A percentile compares a stretch with the other conserved stretches of the same genome.
Evolutionary conservation across 2,329 filamentous ascomycete genomes (phyloP).

Genomic region (Hawksworthiomyces lignivorus): DNA sequence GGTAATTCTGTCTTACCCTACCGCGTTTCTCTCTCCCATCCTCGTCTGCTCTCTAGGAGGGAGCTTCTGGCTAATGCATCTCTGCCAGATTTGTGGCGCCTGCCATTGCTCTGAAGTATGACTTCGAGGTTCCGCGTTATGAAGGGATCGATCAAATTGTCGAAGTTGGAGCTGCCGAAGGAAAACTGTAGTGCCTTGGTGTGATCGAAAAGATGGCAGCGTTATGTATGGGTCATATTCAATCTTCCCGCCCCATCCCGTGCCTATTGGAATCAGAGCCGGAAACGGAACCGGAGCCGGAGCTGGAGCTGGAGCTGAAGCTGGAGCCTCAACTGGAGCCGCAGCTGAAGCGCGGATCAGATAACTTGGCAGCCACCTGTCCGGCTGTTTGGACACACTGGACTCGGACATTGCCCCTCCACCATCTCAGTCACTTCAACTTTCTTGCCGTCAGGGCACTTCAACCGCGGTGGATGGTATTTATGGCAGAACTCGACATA

Average conservation of each 20-base stretch:
- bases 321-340: too few species aligned
- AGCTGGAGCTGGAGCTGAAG: too few species aligned
- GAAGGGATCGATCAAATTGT: constrained; percentile 82
- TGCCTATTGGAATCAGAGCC: too few species aligned
- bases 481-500: constrained; percentile 49
- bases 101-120: constrained; percentile 75
- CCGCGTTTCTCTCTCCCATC: too few species aligned
- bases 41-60: too few species aligned
- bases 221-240: too few species aligned
- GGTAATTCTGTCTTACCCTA: constrained; percentile 38
- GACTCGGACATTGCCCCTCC: constrained; percentile 49
- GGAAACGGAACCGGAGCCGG: too few species aligned
- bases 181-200: constrained; percentile 46
- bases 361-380: constrained; percentile 49
- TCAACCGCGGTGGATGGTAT: constrained; percentile 40
- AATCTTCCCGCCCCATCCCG: too few species aligned
- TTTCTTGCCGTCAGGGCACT: constrained; percentile 37
- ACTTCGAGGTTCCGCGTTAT: constrained; percentile 74
- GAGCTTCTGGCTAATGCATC: too few species aligned
- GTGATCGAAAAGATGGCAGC: too few species aligned
- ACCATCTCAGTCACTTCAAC: constrained; percentile 37
- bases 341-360: too few species aligned
- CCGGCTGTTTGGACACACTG: constrained; percentile 50
- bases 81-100: constrained; percentile 64
- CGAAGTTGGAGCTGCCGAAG: constrained; percentile 52